Base-by-base conservation (phyloP, 768 basidiomycete species). In the Lentinula boryana region DNA sequence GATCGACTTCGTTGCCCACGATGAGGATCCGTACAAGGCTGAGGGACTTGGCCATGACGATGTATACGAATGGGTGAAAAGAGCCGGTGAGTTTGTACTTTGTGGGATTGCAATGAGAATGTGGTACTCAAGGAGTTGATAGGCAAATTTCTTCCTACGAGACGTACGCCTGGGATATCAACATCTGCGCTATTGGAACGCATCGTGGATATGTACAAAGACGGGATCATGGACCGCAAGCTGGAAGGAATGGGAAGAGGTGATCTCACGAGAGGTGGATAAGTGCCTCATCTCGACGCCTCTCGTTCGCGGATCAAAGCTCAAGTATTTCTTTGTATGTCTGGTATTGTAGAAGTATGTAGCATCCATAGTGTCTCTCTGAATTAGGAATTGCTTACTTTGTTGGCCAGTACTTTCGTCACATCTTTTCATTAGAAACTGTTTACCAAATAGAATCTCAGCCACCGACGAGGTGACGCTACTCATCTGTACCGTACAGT, bases 1-100 rank as follows among this genome's bases (percentile, higher is more conserved):
- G 72, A 96, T 99, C 63, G 97, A 99, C 71, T 99, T 98, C 67
- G 89, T 98, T 50, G 95, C 95, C 2, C 97, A 99, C 67, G 97
- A 99, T 68, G 95, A 98, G 68, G 85, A 83, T 56, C 92, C 94
- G 0, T 98, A 98, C 67, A 82, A 81, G 2, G 79, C 85, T 32
- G 84, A 80, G n/a, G 92, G 89, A 1, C 36, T 54, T 1, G 53
- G 53, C 1, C 80, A 85, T 53, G 86, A 89, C 33, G 97, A 99
- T 71, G 91, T 95, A 0, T 99, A 98, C 69, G 76, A 76, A 3
- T 88, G 84, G 65, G 85, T 82, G 53, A 98, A 99, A 75, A 77
- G 77, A 56, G 83, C 84, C 70, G 96, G 95, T 91, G 60, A 46
- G 84, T 63, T 35, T 3, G 40, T 46, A 41, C 58, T 38, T 46